Evolutionary conservation across 2,329 filamentous ascomycete genomes (phyloP), one percentile per base, ranked within the genome.

Genomic region (Daldinia sp.): DNA sequence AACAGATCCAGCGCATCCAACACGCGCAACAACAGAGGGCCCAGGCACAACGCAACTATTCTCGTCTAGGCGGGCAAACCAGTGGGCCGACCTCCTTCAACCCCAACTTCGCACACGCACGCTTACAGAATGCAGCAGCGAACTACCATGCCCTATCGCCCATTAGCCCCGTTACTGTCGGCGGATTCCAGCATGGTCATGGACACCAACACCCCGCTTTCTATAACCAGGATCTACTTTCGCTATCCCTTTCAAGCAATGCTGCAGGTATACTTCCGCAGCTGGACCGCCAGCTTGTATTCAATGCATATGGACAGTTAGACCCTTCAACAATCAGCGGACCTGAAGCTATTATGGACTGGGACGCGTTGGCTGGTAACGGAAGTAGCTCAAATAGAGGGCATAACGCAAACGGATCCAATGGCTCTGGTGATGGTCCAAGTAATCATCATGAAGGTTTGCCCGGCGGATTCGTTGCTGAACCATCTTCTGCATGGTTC

Each of bases 401-500:
- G 41, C 74, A 74, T 12, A 73, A 75, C 42, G 70, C 72, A 44
- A 79, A 79, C 42, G 74, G 77, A 35, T 73, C 77, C 46, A 78
- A 69, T 28, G 68, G 61, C 9, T 71, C 76, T 60, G 74, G 77
- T 23, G 78, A 77, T 6, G 73, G 73, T 26, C 66, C 76, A 59
- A 73, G 73, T 18, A 65, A 71, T 28, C 69, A 71, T 56, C 73
- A 77, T 51, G 73, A 77, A 15, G 44, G 73, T 68, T 35, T 77
- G 65, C 63, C 74, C 41, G 62, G 61, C 10, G 72, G 73, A 37
- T 78, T 76, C 56, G 73, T 75, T 20, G 42, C 73, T 35, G 86
- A 88, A 68, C 81, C 85, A 1, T 86, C 83, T 57, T 91, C 90
- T 59, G 93, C 92, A 4, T 98, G 94, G 93, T 97, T 97, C 79